These are phyloP conservation scores for Colletotrichum sp. DNA, from an alignment of 2,329 filamentous ascomycete species.

Conservation along the genomic window DNA sequence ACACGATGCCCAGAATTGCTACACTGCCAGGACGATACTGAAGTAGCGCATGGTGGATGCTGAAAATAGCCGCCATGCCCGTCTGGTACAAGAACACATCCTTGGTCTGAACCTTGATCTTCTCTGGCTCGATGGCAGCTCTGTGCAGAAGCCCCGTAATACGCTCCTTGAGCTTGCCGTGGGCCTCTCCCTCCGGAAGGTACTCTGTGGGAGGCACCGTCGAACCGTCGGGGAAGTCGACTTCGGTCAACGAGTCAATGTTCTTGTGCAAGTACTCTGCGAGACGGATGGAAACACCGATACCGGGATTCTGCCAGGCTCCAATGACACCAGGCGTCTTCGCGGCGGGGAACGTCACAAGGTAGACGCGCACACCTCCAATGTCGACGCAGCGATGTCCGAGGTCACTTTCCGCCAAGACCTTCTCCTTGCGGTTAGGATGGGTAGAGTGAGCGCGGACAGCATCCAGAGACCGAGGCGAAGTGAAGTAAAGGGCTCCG, in stretches of 20 bases:
- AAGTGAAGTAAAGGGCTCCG: constrained; percentile 31
- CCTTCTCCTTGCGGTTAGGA: constrained; percentile 37
- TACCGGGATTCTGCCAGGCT: constrained; percentile 52
- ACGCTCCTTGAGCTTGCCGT: constrained; percentile 42
- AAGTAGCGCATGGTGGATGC: constrained; percentile 42
- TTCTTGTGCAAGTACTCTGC: constrained; percentile 47
- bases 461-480: constrained; percentile 29
- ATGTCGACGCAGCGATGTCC: constrained; percentile 46
- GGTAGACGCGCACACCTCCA: constrained; percentile 45
- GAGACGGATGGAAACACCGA: constrained; percentile 50
- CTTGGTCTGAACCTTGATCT: constrained; percentile 28
- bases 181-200: constrained; percentile 41
- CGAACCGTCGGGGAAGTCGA: constrained; percentile 29
- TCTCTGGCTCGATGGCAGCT: constrained; percentile 36
- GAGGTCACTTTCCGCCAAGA: constrained; percentile 38
- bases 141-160: constrained; percentile 47
- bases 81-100: constrained; percentile 61
- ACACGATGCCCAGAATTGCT: constrained; percentile 55
- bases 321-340: constrained; percentile 41
- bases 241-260: constrained; percentile 37
- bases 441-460: constrained; percentile 36
- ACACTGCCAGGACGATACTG: constrained; percentile 37
- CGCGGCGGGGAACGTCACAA: constrained; percentile 43
- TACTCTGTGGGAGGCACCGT: constrained; percentile 42
- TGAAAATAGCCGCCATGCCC: constrained; percentile 59